Percentiles rank a stretch among this genome's conserved stretches.
phyloP scores from a whole-genome alignment of 441 rosid species.

The Pelargonium fulgidum region DNA sequence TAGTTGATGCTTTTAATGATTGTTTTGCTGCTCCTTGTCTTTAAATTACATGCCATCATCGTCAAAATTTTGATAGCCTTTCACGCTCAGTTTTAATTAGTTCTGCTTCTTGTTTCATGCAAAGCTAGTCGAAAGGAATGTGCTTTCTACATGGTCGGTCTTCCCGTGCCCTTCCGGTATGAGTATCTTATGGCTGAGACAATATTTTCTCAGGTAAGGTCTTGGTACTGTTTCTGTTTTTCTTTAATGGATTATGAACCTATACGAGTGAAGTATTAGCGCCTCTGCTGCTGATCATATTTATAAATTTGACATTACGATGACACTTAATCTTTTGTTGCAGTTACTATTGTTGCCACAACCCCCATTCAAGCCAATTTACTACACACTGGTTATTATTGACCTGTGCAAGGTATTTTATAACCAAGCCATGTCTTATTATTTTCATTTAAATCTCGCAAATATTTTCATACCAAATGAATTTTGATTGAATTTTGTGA shows the following conservation, averaged over 20 bases:
- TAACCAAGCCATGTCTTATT: not conserved
- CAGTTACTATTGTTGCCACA: slow-evolving; percentile 90
- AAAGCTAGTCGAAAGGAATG: slow-evolving; percentile 99
- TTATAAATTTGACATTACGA: not conserved
- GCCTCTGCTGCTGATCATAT: not conserved
- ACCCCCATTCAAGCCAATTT: slow-evolving; percentile 92
- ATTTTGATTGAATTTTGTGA: not conserved
- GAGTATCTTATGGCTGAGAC: slow-evolving; percentile 99
- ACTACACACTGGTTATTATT: slow-evolving; percentile 90
- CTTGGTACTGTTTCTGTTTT: slow-evolving; percentile 13
- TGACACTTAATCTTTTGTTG: slow-evolving; percentile 22
- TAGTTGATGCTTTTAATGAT: not conserved
- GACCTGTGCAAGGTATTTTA: slow-evolving; percentile 83
- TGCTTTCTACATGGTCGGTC: slow-evolving; percentile 86
- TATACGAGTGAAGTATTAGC: not conserved
- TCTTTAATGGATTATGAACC: not conserved
- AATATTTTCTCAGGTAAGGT: slow-evolving; percentile 85
- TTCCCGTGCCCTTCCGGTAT: slow-evolving; percentile 92
- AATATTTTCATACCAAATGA: not conserved
- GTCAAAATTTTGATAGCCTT: not conserved
- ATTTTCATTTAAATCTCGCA: not conserved
- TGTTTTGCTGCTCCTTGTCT: not conserved
- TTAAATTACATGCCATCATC: not conserved
- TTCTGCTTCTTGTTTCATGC: slow-evolving; percentile 58
- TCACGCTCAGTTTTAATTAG: slow-evolving; percentile 24